Evolutionary conservation across 176 grass and related monocot genomes (phyloP).

Genomic region (Rhynchospora tenuis): DNA sequence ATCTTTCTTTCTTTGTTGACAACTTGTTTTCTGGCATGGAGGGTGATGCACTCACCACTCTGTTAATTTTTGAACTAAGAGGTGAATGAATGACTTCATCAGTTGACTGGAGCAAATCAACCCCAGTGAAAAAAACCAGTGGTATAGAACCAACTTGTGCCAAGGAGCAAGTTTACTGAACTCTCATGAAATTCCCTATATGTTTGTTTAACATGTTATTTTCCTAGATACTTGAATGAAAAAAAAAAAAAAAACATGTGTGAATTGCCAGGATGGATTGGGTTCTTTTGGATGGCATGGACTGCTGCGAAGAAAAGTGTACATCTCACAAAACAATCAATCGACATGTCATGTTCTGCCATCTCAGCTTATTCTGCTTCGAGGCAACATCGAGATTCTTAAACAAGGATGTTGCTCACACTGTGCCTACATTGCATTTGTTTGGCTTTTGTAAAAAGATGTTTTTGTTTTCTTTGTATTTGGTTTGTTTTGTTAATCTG

Average conservation of each 20-base stretch:
- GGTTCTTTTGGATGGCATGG: conserved; percentile 61
- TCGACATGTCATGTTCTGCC: conserved; percentile 6
- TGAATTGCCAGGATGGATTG: conserved; percentile 54
- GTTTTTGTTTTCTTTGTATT: not conserved
- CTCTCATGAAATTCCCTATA: not conserved
- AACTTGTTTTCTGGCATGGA: not conserved
- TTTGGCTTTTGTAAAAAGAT: not conserved
- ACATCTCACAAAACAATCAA: conserved; percentile 34
- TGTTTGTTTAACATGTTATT: not conserved
- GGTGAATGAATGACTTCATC: not conserved
- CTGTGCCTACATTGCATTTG: not conserved
- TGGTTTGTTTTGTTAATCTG: not conserved
- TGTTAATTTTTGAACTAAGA: not conserved
- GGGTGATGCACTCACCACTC: not conserved
- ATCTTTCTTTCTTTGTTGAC: not conserved
- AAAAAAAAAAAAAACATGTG: too few relatives aligned
- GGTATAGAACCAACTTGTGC: not conserved
- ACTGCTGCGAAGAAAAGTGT: conserved; percentile 43
- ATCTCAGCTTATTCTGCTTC: conserved; percentile 26
- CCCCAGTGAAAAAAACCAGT: not conserved
- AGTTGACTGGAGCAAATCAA: not conserved
- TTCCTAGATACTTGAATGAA: not conserved
- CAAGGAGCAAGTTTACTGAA: not conserved
- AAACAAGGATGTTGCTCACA: not conserved
- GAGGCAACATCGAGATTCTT: conserved; percentile 4